Percentiles rank a stretch among this genome's conserved stretches.
These are phyloP conservation scores for Dalechampia spathulata DNA, from an alignment of 441 rosid species.

Conservation along the genomic window DNA sequence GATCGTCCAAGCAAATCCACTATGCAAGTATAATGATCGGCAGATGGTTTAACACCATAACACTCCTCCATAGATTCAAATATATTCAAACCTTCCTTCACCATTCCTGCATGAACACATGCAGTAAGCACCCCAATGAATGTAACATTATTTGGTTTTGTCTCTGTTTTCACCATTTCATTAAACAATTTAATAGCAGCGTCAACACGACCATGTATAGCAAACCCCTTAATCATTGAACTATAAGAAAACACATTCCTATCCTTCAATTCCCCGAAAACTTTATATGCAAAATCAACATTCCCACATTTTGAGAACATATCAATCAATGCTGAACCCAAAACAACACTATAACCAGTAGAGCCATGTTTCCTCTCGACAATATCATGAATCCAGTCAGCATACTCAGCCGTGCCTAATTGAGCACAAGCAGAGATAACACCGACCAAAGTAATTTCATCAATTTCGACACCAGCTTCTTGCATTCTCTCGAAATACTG, in stretches of 20 bases:
- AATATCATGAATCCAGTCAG: slow-evolving; percentile 39
- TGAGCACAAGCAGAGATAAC: slow-evolving; percentile 85
- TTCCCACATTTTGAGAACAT: slow-evolving; percentile 86
- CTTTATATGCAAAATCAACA: slow-evolving; percentile 48
- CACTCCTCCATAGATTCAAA: slow-evolving; percentile 51
- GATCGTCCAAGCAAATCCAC: slow-evolving; percentile 75
- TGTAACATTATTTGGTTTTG: slow-evolving; percentile 61
- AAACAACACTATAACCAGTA: slow-evolving; percentile 34
- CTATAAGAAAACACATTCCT: slow-evolving; percentile 73
- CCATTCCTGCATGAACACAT: slow-evolving; percentile 71
- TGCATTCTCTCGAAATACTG: slow-evolving; percentile 56
- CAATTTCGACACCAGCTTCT: slow-evolving; percentile 33
- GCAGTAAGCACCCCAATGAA: slow-evolving; percentile 75
- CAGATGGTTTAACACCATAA: slow-evolving; percentile 48
- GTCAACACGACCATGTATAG: slow-evolving; percentile 55
- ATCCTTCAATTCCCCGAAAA: slow-evolving; percentile 45
- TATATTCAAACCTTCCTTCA: slow-evolving; percentile 53
- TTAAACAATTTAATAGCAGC: slow-evolving; percentile 52
- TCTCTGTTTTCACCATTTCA: slow-evolving; percentile 48
- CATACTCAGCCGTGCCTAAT: slow-evolving; percentile 54
- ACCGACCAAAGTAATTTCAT: slow-evolving; percentile 53
- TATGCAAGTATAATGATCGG: slow-evolving; percentile 68
- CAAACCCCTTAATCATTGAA: slow-evolving; percentile 81
- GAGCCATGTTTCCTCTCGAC: slow-evolving; percentile 35
- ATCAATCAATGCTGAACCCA: slow-evolving; percentile 82